These are phyloP conservation scores for Calocybe cyanea DNA, from an alignment of 768 basidiomycete genomes.

Conservation along the genomic window DNA sequence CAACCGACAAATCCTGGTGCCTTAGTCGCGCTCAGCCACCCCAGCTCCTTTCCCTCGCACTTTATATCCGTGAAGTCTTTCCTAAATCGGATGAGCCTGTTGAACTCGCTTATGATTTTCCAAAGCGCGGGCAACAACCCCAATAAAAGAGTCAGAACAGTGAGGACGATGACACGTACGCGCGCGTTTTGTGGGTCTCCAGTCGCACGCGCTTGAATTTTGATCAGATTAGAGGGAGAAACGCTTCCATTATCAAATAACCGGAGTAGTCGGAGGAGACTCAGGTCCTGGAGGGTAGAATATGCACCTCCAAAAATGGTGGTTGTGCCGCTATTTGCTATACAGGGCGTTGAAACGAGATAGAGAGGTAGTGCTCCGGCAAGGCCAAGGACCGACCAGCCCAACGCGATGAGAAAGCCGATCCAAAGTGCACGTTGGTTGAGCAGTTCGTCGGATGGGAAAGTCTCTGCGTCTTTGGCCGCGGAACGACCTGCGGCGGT, in stretches of 20 bases:
- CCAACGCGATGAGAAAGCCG: conserved; percentile 56
- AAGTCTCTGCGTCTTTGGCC: conserved; percentile 48
- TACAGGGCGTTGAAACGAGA: conserved; percentile 64
- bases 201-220: conserved; percentile 31
- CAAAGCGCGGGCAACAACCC: conserved; percentile 62
- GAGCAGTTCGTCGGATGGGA: conserved; percentile 75
- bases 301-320: conserved; percentile 53
- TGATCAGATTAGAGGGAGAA: conserved; percentile 26
- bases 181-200: conserved; percentile 41
- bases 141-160: conserved; percentile 57
- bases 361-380: conserved; percentile 74
- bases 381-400: conserved; percentile 67
- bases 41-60: conserved; percentile 71
- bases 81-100: conserved; percentile 48
- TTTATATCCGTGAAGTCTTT: conserved; percentile 57
- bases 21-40: conserved; percentile 59
- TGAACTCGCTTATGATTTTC: conserved; percentile 64
- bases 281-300: conserved; percentile 72
- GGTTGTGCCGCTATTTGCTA: conserved; percentile 44
- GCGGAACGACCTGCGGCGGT: conserved; percentile 50
- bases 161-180: conserved; percentile 64
- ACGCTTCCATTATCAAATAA: conserved; percentile 45
- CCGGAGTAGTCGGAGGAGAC: conserved; percentile 68
- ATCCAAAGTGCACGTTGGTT: conserved; percentile 69
- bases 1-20: conserved; percentile 69